Conservation (phyloP, 2,329 filamentous ascomycete species). For the Ceratocystis cacaofunesta region DNA sequence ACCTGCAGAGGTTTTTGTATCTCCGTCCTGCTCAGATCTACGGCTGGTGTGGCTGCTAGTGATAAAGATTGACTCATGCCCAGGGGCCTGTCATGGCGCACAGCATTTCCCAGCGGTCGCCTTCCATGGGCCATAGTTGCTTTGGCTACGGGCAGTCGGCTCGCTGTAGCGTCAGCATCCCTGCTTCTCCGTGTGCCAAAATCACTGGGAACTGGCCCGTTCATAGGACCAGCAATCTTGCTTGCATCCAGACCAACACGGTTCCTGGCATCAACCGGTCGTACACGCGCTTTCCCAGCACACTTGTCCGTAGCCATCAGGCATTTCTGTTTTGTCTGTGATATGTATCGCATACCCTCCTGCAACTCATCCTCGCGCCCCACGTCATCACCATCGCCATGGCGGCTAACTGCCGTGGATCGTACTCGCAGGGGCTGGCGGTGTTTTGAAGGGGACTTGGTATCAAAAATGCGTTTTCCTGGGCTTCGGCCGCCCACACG, state of each 20-base stretch:
- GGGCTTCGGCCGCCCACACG: slow-evolving; percentile 3
- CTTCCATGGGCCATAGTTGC: neutral
- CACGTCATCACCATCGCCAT: slow-evolving; percentile 37
- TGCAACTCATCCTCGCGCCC: slow-evolving; percentile 54
- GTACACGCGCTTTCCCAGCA: slow-evolving; percentile 8
- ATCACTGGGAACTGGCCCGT: neutral
- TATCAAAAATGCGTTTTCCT: slow-evolving; percentile 5
- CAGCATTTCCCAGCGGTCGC: neutral
- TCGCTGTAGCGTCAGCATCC: neutral
- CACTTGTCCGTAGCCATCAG: slow-evolving; percentile 23
- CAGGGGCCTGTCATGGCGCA: neutral
- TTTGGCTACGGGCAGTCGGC: neutral
- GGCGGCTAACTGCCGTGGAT: neutral
- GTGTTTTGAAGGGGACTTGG: slow-evolving; percentile 13
- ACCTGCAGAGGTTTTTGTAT: neutral
- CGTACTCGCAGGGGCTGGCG: slow-evolving; percentile 8
- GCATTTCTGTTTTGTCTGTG: slow-evolving; percentile 76
- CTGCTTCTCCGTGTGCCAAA: neutral
- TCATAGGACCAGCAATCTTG: slow-evolving; percentile 8
- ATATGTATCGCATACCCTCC: slow-evolving; percentile 68
- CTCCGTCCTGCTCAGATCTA: neutral
- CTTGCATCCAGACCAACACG: neutral
- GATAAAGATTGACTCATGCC: neutral
- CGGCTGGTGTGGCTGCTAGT: neutral
- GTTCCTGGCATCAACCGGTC: neutral